Percentiles rank a stretch among this genome's conserved stretches.
Conservation (phyloP, 2,329 filamentous ascomycete species). For the Chalaropsis ovoidea region DNA sequence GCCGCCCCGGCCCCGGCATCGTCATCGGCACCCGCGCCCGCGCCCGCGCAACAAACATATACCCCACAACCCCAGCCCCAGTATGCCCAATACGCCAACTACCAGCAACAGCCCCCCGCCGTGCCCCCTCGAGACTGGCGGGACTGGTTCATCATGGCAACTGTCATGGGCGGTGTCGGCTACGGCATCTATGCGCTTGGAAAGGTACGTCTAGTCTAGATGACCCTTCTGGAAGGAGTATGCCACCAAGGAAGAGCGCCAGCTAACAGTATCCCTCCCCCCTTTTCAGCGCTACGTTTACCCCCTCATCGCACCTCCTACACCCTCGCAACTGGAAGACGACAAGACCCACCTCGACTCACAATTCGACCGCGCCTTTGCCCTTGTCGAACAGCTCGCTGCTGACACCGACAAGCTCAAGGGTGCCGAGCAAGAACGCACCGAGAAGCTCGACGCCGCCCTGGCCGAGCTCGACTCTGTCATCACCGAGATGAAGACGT, state of each 20-base stretch:
- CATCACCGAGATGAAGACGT: slow-evolving; percentile 68
- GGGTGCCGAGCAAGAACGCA: slow-evolving; percentile 71
- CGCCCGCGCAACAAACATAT: slow-evolving; percentile 40
- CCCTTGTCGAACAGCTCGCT: slow-evolving; percentile 79
- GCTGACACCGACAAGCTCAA: slow-evolving; percentile 87
- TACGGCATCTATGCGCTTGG: slow-evolving; percentile 83
- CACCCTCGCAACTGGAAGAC: slow-evolving; percentile 82
- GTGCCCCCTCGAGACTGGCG: slow-evolving; percentile 83
- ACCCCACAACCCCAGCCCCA: slow-evolving; percentile 39
- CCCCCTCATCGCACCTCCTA: slow-evolving; percentile 84
- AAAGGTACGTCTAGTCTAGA: slow-evolving; percentile 48
- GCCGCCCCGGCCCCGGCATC: slow-evolving; percentile 62
- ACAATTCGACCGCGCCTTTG: slow-evolving; percentile 84
- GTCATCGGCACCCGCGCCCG: slow-evolving; percentile 54
- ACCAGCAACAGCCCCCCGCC: slow-evolving; percentile 44
- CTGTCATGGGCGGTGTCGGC: slow-evolving; percentile 76
- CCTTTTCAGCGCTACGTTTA: slow-evolving; percentile 66
- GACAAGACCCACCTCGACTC: slow-evolving; percentile 91
- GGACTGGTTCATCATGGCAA: slow-evolving; percentile 99
- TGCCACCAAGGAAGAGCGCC: not conserved
- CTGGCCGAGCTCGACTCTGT: slow-evolving; percentile 77
- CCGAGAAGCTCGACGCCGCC: slow-evolving; percentile 69
- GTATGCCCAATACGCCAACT: slow-evolving; percentile 36
- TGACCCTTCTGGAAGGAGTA: not conserved
- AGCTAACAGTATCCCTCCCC: slow-evolving; percentile 14